Evolutionary conservation across 2,329 filamentous ascomycete species (phyloP).

Genomic region (Colletotrichum costaricense): DNA sequence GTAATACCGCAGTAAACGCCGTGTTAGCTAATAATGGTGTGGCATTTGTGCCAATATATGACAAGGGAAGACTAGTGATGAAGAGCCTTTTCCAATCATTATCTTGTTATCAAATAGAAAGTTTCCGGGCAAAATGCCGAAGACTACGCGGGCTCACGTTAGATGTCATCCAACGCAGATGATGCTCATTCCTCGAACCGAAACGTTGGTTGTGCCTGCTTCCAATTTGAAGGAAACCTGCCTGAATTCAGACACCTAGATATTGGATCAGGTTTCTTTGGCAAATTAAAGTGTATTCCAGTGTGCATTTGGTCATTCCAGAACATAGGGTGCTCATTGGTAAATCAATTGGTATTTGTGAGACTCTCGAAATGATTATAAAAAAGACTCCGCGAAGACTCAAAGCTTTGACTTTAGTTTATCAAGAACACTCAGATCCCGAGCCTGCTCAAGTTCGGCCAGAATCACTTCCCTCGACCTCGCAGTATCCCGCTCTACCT

Average conservation of each 20-base stretch:
- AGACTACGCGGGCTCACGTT: too few relatives aligned
- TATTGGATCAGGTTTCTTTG: too few relatives aligned
- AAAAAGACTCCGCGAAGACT: not conserved
- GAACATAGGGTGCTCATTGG: not conserved
- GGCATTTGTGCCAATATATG: not conserved
- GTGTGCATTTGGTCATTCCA: too few relatives aligned
- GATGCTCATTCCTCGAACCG: too few relatives aligned
- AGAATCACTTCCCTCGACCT: slow-evolving; percentile 39
- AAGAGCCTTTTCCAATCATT: not conserved
- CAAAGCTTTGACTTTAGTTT: slow-evolving; percentile 1
- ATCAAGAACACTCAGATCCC: slow-evolving; percentile 38
- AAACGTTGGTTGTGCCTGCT: too few relatives aligned
- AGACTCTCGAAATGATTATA: not conserved
- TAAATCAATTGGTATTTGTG: not conserved
- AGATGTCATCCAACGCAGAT: too few relatives aligned
- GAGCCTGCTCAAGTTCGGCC: slow-evolving; percentile 39
- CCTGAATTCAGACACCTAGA: too few relatives aligned
- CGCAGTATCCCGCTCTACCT: slow-evolving; percentile 38
- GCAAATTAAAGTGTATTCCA: too few relatives aligned
- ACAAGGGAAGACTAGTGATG: not conserved
- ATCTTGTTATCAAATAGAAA: not conserved
- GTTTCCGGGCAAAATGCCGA: not conserved
- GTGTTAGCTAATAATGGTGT: not conserved
- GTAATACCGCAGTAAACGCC: not conserved
- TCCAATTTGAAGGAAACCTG: too few relatives aligned